Evolutionary conservation across 257 asterid genomes (phyloP).

Genomic region (Plantago ovata): DNA sequence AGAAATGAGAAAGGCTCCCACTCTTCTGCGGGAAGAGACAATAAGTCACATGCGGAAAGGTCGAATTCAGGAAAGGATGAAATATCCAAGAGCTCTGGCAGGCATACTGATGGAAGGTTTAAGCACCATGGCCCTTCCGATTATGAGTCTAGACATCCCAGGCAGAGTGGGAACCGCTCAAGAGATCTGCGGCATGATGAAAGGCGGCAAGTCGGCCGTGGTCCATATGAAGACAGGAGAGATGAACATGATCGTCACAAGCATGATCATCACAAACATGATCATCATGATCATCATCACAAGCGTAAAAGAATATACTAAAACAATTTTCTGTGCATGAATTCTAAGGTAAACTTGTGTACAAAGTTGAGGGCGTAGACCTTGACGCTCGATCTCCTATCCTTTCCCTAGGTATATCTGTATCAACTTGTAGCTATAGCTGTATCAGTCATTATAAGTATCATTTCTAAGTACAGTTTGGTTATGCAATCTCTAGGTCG

Average conservation of each 20-base stretch:
- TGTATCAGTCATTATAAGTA: conserved; percentile 27
- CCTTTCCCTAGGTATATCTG: conserved; percentile 43
- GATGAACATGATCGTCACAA: conserved; percentile 20
- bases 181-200: conserved; percentile 31
- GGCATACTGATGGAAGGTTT: conserved; percentile 37
- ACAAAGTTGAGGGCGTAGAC: conserved; percentile 27
- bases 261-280: conserved; percentile 24
- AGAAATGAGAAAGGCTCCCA: conserved; percentile 39
- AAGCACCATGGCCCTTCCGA: conserved; percentile 32
- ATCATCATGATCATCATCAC: conserved; percentile 25
- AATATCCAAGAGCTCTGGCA: conserved; percentile 35
- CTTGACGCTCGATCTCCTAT: conserved; percentile 33
- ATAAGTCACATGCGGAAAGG: conserved; percentile 44
- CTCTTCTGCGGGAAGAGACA: conserved; percentile 42
- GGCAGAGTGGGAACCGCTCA: conserved; percentile 25
- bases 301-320: conserved; percentile 41
- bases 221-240: conserved; percentile 23
- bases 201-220: conserved; percentile 25
- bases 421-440: conserved; percentile 36
- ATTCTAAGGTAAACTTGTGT: conserved; percentile 36
- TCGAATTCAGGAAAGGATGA: conserved; percentile 44
- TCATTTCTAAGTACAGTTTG: conserved; percentile 28
- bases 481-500: conserved; percentile 31
- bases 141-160: conserved; percentile 26
- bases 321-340: conserved; percentile 29